These are phyloP conservation scores for Litsea cubeba DNA, from an alignment of 164 flowering plant genomes.

Conservation along the genomic window DNA sequence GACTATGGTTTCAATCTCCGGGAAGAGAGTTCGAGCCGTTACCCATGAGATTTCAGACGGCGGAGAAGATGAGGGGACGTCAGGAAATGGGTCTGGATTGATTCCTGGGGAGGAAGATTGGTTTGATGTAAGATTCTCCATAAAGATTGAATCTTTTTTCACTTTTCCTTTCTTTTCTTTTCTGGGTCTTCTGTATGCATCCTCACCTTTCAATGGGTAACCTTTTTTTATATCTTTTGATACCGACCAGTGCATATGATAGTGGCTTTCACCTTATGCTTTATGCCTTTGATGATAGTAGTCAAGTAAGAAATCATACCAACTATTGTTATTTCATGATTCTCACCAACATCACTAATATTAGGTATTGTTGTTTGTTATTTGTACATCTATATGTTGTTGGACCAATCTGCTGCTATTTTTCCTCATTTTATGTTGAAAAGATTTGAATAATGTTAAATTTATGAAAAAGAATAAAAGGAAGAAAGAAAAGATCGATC, in stretches of 20 bases:
- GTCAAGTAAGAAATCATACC: neutral
- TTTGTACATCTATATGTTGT: no score
- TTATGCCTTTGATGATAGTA: neutral
- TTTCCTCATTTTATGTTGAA: neutral
- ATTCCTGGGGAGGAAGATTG: conserved; percentile 23
- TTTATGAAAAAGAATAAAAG: no score
- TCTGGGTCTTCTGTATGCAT: neutral
- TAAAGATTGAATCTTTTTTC: neutral
- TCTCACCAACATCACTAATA: no score
- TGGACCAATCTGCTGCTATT: no score
- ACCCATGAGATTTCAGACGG: conserved; percentile 27
- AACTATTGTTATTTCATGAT: neutral
- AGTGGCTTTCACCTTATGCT: no score
- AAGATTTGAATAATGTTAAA: neutral
- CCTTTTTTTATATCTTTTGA: neutral
- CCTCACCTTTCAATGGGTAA: neutral
- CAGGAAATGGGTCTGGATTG: conserved; percentile 23
- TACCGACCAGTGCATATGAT: neutral
- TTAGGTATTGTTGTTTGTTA: no score
- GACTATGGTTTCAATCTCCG: conserved; percentile 1
- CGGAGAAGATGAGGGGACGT: conserved; percentile 25
- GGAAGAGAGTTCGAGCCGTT: conserved; percentile 22
- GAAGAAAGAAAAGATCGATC: no score
- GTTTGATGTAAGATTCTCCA: conserved; percentile 23
- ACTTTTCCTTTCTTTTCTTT: neutral